Evolutionary conservation across 495 filamentous ascomycete genomes (phyloP).

Genomic region (Xylaria venustula): DNA sequence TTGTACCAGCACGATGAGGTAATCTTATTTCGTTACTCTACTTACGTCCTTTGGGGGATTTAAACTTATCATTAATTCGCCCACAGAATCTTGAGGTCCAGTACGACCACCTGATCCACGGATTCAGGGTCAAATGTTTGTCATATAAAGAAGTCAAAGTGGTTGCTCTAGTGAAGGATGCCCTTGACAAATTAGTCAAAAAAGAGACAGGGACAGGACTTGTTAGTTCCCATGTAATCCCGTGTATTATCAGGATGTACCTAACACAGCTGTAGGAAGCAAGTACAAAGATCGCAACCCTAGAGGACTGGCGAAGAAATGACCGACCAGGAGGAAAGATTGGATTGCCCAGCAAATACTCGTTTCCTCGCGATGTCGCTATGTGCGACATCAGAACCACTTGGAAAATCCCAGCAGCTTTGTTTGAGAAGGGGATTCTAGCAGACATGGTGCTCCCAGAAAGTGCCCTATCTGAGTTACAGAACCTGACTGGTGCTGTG

Average conservation of each 20-base stretch:
- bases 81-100: constrained; percentile 24
- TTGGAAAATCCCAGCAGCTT: constrained; percentile 19
- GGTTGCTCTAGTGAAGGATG: constrained; percentile 11
- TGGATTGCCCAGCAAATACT: neutral
- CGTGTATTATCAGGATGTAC: neutral
- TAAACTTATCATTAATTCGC: constrained; percentile 4
- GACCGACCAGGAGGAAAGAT: neutral
- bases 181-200: constrained; percentile 23
- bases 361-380: constrained; percentile 18
- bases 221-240: constrained; percentile 17
- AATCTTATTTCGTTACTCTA: neutral
- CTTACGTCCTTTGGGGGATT: neutral
- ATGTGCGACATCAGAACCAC: neutral
- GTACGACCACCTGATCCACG: constrained; percentile 27
- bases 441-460: constrained; percentile 18
- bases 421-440: neutral
- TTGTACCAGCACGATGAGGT: constrained; percentile 23
- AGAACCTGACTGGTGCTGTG: constrained; percentile 22
- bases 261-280: neutral
- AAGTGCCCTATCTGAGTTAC: constrained; percentile 19
- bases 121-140: constrained; percentile 33
- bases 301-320: neutral
- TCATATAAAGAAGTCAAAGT: constrained; percentile 23
- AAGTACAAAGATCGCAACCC: neutral
- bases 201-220: constrained; percentile 10